Evolutionary conservation across 345 rosid genomes (phyloP).

Genomic region (Aegle marmelos): DNA sequence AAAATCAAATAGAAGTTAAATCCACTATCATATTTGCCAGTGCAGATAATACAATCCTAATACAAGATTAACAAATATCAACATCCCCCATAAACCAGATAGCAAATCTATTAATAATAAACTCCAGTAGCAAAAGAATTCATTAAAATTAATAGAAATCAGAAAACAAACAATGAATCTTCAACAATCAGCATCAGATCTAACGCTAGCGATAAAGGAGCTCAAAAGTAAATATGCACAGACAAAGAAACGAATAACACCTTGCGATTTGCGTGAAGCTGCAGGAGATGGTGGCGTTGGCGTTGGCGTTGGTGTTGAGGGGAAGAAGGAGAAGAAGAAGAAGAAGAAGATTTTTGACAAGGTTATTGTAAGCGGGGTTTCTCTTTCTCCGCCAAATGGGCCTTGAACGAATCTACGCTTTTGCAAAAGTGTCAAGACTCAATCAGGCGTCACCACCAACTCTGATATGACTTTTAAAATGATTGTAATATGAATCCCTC

Average conservation of each 20-base stretch:
- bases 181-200: background rate
- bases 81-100: background rate
- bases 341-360: background rate
- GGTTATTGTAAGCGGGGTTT: background rate
- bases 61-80: too few relatives aligned
- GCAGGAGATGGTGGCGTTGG: too few relatives aligned
- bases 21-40: background rate
- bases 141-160: too few relatives aligned
- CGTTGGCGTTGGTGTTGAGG: too few relatives aligned
- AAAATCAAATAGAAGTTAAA: background rate
- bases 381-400: constrained; percentile 20
- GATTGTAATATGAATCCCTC: too few relatives aligned
- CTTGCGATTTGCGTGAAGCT: background rate
- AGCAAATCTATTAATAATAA: background rate
- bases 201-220: background rate
- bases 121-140: too few relatives aligned
- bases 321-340: background rate
- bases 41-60: background rate
- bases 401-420: constrained; percentile 5
- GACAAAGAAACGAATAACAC: background rate
- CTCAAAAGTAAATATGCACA: background rate
- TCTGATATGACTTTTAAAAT: background rate
- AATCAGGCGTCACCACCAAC: background rate
- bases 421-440: too few relatives aligned
- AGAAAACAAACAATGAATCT: background rate